Conservation (phyloP, 306 rosid genomes). For the Lupinus albus region DNA sequence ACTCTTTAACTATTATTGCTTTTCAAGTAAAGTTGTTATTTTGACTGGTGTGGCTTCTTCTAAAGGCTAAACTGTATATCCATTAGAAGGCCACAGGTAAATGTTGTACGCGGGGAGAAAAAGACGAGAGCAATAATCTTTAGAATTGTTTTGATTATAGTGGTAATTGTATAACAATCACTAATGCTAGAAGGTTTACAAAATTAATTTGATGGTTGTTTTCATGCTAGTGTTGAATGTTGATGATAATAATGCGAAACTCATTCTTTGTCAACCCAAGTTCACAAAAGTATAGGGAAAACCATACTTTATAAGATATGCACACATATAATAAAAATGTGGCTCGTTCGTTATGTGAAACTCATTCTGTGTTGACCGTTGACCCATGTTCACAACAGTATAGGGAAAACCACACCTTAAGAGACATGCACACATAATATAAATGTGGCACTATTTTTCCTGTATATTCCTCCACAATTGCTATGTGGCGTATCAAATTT, state of each 20-base stretch:
- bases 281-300: conserved; percentile 15
- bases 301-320: conserved; percentile 15
- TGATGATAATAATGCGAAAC: conserved; percentile 3
- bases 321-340: conserved; percentile 19
- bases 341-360: conserved; percentile 8
- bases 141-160: conserved; percentile 22
- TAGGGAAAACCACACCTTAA: conserved; percentile 19
- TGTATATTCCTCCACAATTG: conserved; percentile 3
- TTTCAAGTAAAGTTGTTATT: conserved; percentile 34
- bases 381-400: conserved; percentile 1
- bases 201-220: conserved; percentile 24
- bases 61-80: conserved; percentile 29
- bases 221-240: neutral
- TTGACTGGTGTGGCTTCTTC: conserved; percentile 31
- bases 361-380: neutral
- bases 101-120: conserved; percentile 7
- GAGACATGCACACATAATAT: conserved; percentile 12
- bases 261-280: neutral
- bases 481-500: neutral
- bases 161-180: conserved; percentile 23
- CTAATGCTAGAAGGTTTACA: conserved; percentile 5
- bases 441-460: conserved; percentile 22
- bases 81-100: conserved; percentile 15
- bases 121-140: conserved; percentile 23
- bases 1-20: conserved; percentile 17